Percentiles rank a stretch among this genome's conserved stretches.
phyloP scores from a whole-genome alignment of 2,329 filamentous ascomycete genomes.

The Venturiaceae sp. region DNA sequence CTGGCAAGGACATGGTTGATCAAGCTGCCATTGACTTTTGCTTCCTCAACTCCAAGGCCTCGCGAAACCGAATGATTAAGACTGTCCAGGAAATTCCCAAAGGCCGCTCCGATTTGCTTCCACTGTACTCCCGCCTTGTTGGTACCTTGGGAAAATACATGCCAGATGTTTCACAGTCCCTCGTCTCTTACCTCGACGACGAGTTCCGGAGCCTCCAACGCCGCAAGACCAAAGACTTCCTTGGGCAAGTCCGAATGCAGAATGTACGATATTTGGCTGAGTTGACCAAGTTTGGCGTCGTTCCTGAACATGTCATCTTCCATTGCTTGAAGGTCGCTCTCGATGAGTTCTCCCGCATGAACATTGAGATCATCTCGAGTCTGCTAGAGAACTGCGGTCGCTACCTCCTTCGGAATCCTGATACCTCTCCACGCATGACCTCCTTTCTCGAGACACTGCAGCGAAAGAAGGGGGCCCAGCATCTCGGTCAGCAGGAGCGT shows the following conservation, averaged over 20 bases:
- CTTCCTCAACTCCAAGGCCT: conserved; percentile 96
- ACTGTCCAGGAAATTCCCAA: conserved; percentile 91
- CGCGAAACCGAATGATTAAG: conserved; percentile 86
- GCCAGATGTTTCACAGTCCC: conserved; percentile 82
- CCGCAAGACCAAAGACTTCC: conserved; percentile 94
- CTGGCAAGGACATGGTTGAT: conserved; percentile 84
- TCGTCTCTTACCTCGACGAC: conserved; percentile 87
- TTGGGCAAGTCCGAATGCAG: conserved; percentile 84
- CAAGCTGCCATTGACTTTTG: conserved; percentile 94
- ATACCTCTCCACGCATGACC: conserved; percentile 85
- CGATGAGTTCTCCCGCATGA: conserved; percentile 97
- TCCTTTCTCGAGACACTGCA: conserved; percentile 92
- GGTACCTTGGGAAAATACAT: conserved; percentile 91
- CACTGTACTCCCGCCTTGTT: conserved; percentile 83
- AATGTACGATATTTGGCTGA: conserved; percentile 98
- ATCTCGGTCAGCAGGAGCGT: conserved; percentile 88
- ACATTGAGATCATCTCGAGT: conserved; percentile 97
- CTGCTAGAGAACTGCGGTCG: conserved; percentile 92
- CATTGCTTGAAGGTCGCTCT: conserved; percentile 96
- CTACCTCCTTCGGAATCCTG: conserved; percentile 83
- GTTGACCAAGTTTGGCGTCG: conserved; percentile 94
- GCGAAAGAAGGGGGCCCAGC: conserved; percentile 90
- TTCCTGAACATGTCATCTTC: conserved; percentile 97
- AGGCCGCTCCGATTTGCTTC: conserved; percentile 81
- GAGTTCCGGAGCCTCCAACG: conserved; percentile 95